Base-by-base conservation (phyloP, 495 filamentous ascomycete genomes). In the Emericellopsis terricola region DNA sequence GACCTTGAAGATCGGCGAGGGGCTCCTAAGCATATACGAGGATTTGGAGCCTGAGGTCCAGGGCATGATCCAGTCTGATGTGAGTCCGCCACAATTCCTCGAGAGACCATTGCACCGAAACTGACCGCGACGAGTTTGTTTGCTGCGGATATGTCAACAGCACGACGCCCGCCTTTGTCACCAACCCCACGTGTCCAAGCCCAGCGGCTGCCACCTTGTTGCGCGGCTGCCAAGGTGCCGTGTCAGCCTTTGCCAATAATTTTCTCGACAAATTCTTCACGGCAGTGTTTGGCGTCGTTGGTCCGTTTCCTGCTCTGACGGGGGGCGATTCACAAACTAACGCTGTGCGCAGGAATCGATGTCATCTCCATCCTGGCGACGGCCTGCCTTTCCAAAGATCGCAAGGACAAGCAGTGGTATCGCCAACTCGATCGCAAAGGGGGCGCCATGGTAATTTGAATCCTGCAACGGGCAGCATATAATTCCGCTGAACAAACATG, bases 131-230 rank as follows among this genome's bases (percentile, higher is more conserved):
- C n/a, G n/a, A n/a, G 72, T 81, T 82, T 50, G 52, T 62, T 36
- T 84, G 78, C 68, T 84, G 78, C 42, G 78, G 78, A 24, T 84
- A 78, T 55, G 45, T 64, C 36, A 80, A 80, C 55, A 64, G 56
- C 46, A 70, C 73, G 15, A 64, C 68, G 6, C 75, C 73, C 15
- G 62, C 63, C 27, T 82, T 78, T 55, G 52, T 73, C 19, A 62
- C 55, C 15, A 73, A 81, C 51, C 34, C 42, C 14, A 62, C 56
- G 9, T 84, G 78, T 52, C 58, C 66, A 5, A 74, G 63, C 44
- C 59, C 68, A 8, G 62, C 73, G 15, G 59, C 68, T 20, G 78
- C 78, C 4, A 70, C 74, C n/a, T 51, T 72, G 8, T 69, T 70
- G 53, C 57, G 61, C 30, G 74, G 76, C 2, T 84, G 78, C 44